A percentile compares a stretch with the other conserved stretches of the same genome.
phyloP scores from a whole-genome alignment of 352 stramenopile genomes.

The Globisporangium canariense region DNA sequence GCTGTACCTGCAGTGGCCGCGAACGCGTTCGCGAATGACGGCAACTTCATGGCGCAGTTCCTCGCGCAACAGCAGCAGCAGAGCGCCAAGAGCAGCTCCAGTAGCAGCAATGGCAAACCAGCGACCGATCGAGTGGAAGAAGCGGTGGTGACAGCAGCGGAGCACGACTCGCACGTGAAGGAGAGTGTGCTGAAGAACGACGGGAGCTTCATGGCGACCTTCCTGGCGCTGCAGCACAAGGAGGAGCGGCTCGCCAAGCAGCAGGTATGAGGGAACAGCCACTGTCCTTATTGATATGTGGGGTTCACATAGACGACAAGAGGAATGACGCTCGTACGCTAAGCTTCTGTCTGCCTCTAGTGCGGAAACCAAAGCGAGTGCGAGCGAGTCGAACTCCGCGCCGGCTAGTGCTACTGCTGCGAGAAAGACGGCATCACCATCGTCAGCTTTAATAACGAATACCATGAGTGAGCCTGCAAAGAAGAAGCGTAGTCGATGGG shows the following conservation, averaged over 20 bases:
- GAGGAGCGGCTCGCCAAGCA: constrained; percentile 16
- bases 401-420: neutral
- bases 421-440: neutral
- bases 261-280: neutral
- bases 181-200: constrained; percentile 21
- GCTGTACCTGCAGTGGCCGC: neutral
- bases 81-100: neutral
- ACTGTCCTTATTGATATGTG: neutral
- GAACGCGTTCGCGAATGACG: constrained; percentile 23
- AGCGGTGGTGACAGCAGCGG: constrained; percentile 12
- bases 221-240: constrained; percentile 23
- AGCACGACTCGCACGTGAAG: constrained; percentile 14
- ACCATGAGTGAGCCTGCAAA: neutral
- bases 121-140: neutral
- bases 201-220: constrained; percentile 23
- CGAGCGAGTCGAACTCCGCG: neutral
- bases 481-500: constrained; percentile 21
- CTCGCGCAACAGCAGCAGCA: constrained; percentile 9
- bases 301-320: neutral
- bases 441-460: neutral
- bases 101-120: neutral
- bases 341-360: constrained; percentile 10
- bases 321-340: constrained; percentile 4
- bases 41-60: constrained; percentile 27
- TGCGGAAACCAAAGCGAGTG: neutral